phyloP scores from a whole-genome alignment of 176 grass and related monocot genomes.

The Cymbopogon citratus region DNA sequence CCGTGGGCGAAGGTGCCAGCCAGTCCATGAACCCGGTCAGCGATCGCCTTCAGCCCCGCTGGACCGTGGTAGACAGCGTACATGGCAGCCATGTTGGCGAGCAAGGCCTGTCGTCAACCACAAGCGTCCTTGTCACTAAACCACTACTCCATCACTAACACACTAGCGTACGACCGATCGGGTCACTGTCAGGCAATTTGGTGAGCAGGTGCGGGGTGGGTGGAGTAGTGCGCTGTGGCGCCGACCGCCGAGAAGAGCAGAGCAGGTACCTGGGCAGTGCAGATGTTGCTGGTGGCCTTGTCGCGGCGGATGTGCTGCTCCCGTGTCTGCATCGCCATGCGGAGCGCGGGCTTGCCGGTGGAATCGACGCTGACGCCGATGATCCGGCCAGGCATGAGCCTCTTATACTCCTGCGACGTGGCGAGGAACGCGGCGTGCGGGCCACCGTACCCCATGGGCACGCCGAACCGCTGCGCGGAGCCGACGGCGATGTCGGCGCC shows the following conservation, averaged over 20 bases:
- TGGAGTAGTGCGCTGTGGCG: too few relatives aligned
- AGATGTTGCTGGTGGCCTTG: slow-evolving; percentile 99
- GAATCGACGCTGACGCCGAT: slow-evolving; percentile 88
- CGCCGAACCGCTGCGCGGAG: slow-evolving; percentile 91
- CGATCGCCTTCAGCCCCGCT: slow-evolving; percentile 76
- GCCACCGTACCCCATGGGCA: slow-evolving; percentile 97
- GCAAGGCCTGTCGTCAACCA: slow-evolving; percentile 56
- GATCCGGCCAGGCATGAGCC: slow-evolving; percentile 90
- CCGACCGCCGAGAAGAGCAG: too few relatives aligned
- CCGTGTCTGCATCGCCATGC: slow-evolving; percentile 98
- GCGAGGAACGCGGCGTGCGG: slow-evolving; percentile 95
- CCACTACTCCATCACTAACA: slow-evolving; percentile 10
- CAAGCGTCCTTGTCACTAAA: neutral
- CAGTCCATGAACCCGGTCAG: slow-evolving; percentile 86
- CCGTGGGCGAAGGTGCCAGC: slow-evolving; percentile 75
- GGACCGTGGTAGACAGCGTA: slow-evolving; percentile 98
- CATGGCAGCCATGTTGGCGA: slow-evolving; percentile 99
- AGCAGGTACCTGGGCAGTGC: slow-evolving; percentile 62
- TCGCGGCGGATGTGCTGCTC: slow-evolving; percentile 97
- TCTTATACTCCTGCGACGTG: slow-evolving; percentile 94
- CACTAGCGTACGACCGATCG: neutral
- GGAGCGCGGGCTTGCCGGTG: slow-evolving; percentile 78
- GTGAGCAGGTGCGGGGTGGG: slow-evolving; percentile 11
- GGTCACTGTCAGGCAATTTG: slow-evolving; percentile 27
- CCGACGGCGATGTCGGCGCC: slow-evolving; percentile 93